These are phyloP conservation scores for Debaryomycetaceae sp. DNA, from an alignment of 1,139 yeast genomes.

Conservation along the genomic window DNA sequence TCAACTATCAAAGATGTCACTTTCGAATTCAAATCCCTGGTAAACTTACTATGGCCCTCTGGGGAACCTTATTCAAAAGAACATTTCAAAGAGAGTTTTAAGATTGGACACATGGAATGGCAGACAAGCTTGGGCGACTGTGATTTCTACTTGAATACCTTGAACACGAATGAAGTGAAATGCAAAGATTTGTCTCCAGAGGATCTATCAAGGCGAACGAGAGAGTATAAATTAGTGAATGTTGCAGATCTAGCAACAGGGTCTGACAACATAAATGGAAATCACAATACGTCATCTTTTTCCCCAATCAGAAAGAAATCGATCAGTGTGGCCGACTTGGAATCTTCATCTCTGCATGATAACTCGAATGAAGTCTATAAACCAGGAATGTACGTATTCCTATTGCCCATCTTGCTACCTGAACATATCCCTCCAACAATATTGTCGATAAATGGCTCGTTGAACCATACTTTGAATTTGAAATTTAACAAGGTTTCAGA, in stretches of 20 bases:
- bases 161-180: constrained; percentile 34
- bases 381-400: constrained; percentile 78
- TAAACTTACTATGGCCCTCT: constrained; percentile 50
- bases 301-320: constrained; percentile 2
- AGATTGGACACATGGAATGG: constrained; percentile 51
- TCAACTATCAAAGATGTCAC: constrained; percentile 25
- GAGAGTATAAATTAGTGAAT: constrained; percentile 28
- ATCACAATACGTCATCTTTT: background rate
- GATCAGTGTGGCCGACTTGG: background rate
- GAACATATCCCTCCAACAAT: constrained; percentile 71
- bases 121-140: constrained; percentile 38
- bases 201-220: constrained; percentile 35
- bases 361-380: constrained; percentile 27
- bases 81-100: constrained; percentile 44
- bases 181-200: constrained; percentile 27
- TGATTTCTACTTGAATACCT: constrained; percentile 43
- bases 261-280: background rate
- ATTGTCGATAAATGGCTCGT: constrained; percentile 50
- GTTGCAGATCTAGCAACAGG: constrained; percentile 15
- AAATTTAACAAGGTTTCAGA: constrained; percentile 32
- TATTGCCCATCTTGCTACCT: constrained; percentile 69
- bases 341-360: constrained; percentile 1
- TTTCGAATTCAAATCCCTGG: constrained; percentile 31
- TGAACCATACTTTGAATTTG: constrained; percentile 34
- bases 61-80: constrained; percentile 49